phyloP scores from a whole-genome alignment of 805 yeast species.

The Tetrapisispora namnaoensis region DNA sequence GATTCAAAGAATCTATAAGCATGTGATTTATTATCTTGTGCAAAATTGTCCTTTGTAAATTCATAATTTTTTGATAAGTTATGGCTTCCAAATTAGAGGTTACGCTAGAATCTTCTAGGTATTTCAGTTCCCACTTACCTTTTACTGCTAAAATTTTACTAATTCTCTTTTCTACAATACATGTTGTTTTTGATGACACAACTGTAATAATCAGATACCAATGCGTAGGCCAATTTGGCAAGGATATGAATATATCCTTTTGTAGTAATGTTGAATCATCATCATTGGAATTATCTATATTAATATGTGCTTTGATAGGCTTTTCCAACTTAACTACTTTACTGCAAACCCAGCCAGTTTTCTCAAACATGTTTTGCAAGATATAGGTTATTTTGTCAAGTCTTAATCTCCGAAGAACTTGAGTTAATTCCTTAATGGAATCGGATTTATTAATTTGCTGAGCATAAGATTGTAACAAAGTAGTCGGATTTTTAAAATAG shows the following conservation, averaged over 20 bases:
- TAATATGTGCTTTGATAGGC: slow-evolving; percentile 17
- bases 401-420: slow-evolving; percentile 23
- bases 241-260: slow-evolving; percentile 24
- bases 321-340: slow-evolving; percentile 17
- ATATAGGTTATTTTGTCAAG: slow-evolving; percentile 25
- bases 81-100: slow-evolving; percentile 25
- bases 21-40: slow-evolving; percentile 29
- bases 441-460: slow-evolving; percentile 23
- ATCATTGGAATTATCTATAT: not conserved
- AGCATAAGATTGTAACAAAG: slow-evolving; percentile 20
- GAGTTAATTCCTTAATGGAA: slow-evolving; percentile 18
- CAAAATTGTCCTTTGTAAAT: slow-evolving; percentile 23
- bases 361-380: slow-evolving; percentile 28
- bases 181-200: slow-evolving; percentile 25
- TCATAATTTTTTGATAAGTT: slow-evolving; percentile 26
- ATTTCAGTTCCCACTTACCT: slow-evolving; percentile 27
- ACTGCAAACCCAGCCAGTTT: slow-evolving; percentile 29
- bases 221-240: slow-evolving; percentile 29
- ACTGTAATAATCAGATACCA: slow-evolving; percentile 29
- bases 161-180: slow-evolving; percentile 26
- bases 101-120: slow-evolving; percentile 19
- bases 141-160: slow-evolving; percentile 26
- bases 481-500: slow-evolving; percentile 27
- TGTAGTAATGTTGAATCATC: slow-evolving; percentile 10
- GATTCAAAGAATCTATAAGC: slow-evolving; percentile 29